Evolutionary conservation across 1,284 basidiomycete genomes (phyloP).

Genomic region (Vanrija sp.): DNA sequence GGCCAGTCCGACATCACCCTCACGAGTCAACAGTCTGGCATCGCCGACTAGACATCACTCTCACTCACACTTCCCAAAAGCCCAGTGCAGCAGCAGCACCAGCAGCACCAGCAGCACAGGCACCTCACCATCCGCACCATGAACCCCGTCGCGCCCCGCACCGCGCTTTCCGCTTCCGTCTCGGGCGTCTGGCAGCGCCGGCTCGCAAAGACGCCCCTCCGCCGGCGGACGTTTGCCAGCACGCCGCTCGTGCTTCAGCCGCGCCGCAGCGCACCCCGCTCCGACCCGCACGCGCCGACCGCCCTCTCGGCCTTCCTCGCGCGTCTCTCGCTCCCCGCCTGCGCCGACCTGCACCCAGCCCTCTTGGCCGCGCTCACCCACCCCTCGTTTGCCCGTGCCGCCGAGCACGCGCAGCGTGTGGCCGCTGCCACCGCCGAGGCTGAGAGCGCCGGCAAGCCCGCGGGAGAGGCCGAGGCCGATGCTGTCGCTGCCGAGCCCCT

Average conservation of each 20-base stretch:
- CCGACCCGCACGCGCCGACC: conserved; percentile 19
- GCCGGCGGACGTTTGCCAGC: conserved; percentile 8
- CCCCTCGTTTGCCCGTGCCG: conserved; percentile 59
- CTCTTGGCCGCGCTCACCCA: conserved; percentile 59
- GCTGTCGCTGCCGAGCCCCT: conserved; percentile 1
- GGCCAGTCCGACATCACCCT: no score
- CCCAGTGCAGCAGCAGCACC: no score
- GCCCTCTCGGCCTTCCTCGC: conserved; percentile 42
- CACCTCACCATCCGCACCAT: not conserved
- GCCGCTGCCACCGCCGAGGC: not conserved
- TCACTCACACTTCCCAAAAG: no score
- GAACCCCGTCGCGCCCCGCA: conserved; percentile 11
- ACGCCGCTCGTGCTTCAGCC: conserved; percentile 5
- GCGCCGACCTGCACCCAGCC: conserved; percentile 25
- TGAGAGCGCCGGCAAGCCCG: not conserved
- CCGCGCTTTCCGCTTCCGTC: conserved; percentile 15
- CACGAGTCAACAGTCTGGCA: no score
- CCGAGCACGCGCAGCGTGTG: not conserved
- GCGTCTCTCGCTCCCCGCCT: conserved; percentile 36
- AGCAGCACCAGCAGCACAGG: no score
- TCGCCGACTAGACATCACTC: not conserved
- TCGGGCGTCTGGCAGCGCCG: conserved; percentile 21
- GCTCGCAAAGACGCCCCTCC: conserved; percentile 23
- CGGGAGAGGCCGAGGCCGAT: conserved; percentile 16
- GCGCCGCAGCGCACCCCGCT: not conserved